Base-by-base conservation (phyloP, 768 basidiomycete species). In the Russula sp. region DNA sequence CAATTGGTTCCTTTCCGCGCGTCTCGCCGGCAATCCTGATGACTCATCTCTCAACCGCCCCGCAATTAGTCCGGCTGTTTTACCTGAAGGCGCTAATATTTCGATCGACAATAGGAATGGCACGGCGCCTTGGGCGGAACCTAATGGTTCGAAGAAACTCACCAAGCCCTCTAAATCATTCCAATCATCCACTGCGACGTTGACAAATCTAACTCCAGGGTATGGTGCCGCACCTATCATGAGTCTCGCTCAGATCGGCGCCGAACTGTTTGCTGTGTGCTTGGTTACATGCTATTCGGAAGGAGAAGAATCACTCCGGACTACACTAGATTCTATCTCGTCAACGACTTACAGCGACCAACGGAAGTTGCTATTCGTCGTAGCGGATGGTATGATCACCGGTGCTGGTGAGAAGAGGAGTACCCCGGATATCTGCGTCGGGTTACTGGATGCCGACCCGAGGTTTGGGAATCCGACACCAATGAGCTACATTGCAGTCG, bases 341-440 rank as follows among this genome's bases (percentile, higher is more conserved):
- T 76, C 75, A 44, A 98, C 97, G 4, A 87, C 82, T 4, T 99
- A 98, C 73, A 92, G 93, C 5, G 97, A 98, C 75, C 79, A 84
- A 47, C 81, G 97, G 62, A 99, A 99, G 72, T 79, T 99, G 22
- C 74, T 99, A 53, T 95, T 98, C 73, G 79, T 99, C 61, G 89
- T 99, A 11, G 94, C 94, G 52, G 97, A 99, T 73, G 97, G 97
- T 1, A 97, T 99, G 93, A 94, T 99, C 67, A 98, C 96, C 0
- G 97, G 97, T 39, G 89, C 88, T 4, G 97, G 97, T 40, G 97
- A 98, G 79, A 96, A 94, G 77, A 80, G 79, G 69, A 94, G 92
- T 66, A 99, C 97, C 7, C 97, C 97, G 7, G 97, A 99, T 73
- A 94, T 94, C 51, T 98, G 96, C 71, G 95, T 98, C 47, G 80